Conservation (phyloP, 352 stramenopile species). For the Phytophthora capsici region DNA sequence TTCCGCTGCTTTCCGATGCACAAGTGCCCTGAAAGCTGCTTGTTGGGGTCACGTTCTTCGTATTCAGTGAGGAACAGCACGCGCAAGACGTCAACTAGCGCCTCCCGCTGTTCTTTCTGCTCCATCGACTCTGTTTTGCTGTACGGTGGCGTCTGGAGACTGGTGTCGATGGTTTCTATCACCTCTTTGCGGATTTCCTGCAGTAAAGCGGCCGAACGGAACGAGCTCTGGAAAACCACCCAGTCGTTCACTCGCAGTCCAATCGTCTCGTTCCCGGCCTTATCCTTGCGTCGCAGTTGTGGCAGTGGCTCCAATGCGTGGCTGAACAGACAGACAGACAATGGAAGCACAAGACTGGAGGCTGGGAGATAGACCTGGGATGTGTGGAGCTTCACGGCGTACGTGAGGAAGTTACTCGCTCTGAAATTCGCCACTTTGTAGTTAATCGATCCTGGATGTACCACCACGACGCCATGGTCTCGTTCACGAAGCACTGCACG, state of each 20-base stretch:
- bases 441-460: conserved; percentile 83
- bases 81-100: conserved; percentile 40
- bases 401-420: conserved; percentile 74
- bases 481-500: conserved; percentile 50
- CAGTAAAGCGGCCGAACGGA: conserved; percentile 60
- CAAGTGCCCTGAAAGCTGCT: conserved; percentile 52
- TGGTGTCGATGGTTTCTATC: conserved; percentile 37
- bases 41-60: conserved; percentile 54
- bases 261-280: conserved; percentile 44
- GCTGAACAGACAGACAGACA: conserved; percentile 75
- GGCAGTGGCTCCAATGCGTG: conserved; percentile 64
- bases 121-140: conserved; percentile 10
- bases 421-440: conserved; percentile 58
- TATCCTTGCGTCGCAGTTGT: conserved; percentile 45
- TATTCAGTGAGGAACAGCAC: conserved; percentile 56
- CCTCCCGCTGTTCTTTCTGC: conserved; percentile 19
- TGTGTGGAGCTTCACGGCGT: conserved; percentile 83
- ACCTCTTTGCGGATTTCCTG: conserved; percentile 50
- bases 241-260: conserved; percentile 75
- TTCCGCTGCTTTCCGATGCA: conserved; percentile 17
- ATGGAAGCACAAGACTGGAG: conserved; percentile 68
- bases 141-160: conserved; percentile 49
- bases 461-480: conserved; percentile 52
- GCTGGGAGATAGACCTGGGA: conserved; percentile 83
- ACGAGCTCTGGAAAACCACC: conserved; percentile 65